These are phyloP conservation scores for Spencermartinsiella europaea DNA, from an alignment of 805 yeast genomes.

Conservation along the genomic window DNA sequence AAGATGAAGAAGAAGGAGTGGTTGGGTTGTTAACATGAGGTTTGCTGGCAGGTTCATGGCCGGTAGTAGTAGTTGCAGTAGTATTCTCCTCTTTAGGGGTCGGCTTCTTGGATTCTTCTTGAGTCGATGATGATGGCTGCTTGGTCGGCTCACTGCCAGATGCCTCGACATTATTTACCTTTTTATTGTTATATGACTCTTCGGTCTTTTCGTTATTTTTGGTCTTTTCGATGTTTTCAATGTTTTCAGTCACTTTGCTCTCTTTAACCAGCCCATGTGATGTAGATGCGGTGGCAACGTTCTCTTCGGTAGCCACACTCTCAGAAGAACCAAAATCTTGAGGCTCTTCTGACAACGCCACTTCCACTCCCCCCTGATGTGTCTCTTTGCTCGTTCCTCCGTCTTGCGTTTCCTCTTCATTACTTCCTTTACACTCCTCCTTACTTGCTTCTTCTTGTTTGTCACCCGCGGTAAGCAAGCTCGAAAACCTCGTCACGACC, in stretches of 20 bases:
- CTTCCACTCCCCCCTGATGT: background rate
- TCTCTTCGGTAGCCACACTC: too few relatives aligned
- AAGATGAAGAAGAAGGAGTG: background rate
- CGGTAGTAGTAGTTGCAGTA: background rate
- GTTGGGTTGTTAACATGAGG: background rate
- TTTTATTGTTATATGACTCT: too few relatives aligned
- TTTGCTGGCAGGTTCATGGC: background rate
- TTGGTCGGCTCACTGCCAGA: background rate
- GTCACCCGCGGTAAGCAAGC: too few relatives aligned
- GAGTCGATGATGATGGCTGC: slow-evolving; percentile 1
- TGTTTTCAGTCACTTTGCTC: too few relatives aligned
- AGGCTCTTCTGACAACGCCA: background rate
- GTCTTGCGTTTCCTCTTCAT: background rate
- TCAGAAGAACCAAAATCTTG: too few relatives aligned
- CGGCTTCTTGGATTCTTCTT: background rate
- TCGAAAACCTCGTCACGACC: background rate
- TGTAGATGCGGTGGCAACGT: too few relatives aligned
- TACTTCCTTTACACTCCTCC: too few relatives aligned
- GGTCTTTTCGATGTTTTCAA: too few relatives aligned
- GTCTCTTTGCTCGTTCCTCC: background rate
- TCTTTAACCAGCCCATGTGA: too few relatives aligned
- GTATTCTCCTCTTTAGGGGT: background rate
- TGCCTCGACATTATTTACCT: background rate
- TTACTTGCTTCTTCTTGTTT: too few relatives aligned
- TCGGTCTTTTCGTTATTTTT: too few relatives aligned